Evolutionary conservation across 805 yeast genomes (phyloP), one percentile per base, ranked within the genome.

Genomic region (Grigorovia jiainica): DNA sequence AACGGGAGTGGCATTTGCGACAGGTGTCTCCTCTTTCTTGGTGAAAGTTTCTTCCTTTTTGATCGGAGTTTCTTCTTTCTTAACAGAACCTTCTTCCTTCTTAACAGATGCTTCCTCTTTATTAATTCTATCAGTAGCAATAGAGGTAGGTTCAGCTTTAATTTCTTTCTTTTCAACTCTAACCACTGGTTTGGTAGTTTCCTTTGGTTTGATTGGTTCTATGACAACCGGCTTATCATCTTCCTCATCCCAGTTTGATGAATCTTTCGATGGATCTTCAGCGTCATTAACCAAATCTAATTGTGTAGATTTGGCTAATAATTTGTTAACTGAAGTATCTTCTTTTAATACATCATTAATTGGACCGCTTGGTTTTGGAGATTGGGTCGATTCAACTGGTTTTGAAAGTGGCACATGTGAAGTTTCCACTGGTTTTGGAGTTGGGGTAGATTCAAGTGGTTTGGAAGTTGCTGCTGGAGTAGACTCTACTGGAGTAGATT

Each of bases 191-290:
- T 39, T 39, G 11, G 16, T 38, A 18, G 45, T 33, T 30, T 40
- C 27, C 15, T 33, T 33, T 8, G 41, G 47, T 5, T 36, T 37
- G 15, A 27, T 15, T 6, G n/a, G 7, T 6, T 27, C 31, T 13
- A 27, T 13, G 7, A 27, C 31, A 7, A 36, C 41, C n/a, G 52
- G 53, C 23, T 47, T 45, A 13, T 57, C 61, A 39, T 57, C 59
- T 15, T 54, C 63, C 16, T 53, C 62, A 38, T 58, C 63, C 65
- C 65, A 60, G 7, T 51, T 53, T 5, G 61, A 58, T 4, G 54
- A 47, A 15, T 48, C 55, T 36, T 57, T 54, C 0, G 65, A 54
- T 29, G 66, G 65, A 41, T 62, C 62, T 42, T 62, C 65, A 3
- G 63, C 62, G 30, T 53, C 47, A 39, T 62, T 62, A 7, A 49